phyloP scores from a whole-genome alignment of 805 yeast genomes.

The Lachancea lanzarotensis region DNA sequence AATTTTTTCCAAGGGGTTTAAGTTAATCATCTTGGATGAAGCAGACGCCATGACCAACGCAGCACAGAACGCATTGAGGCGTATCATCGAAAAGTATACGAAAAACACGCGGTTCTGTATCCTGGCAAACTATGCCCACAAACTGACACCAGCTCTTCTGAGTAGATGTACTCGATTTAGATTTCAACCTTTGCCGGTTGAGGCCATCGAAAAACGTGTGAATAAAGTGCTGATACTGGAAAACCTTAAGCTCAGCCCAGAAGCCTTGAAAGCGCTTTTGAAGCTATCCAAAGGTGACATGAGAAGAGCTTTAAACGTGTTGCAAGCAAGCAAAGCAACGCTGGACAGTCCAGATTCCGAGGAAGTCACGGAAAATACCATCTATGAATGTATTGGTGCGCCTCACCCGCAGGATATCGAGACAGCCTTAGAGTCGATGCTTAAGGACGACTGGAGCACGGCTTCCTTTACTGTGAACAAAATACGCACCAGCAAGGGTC shows the following conservation, averaged over 20 bases:
- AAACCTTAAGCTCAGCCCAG: conserved; percentile 46
- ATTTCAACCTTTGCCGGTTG: conserved; percentile 70
- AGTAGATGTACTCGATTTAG: conserved; percentile 95
- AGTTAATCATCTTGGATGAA: conserved; percentile 87
- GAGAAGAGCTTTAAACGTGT: conserved; percentile 88
- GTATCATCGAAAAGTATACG: conserved; percentile 83
- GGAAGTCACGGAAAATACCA: conserved; percentile 63
- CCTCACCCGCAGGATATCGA: conserved; percentile 87
- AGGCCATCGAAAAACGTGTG: conserved; percentile 64
- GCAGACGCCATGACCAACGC: conserved; percentile 92
- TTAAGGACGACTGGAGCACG: conserved; percentile 85
- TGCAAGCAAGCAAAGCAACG: conserved; percentile 91
- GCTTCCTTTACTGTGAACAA: conserved; percentile 60
- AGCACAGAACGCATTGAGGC: conserved; percentile 75
- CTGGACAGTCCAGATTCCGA: conserved; percentile 41
- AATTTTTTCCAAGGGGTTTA: conserved; percentile 80
- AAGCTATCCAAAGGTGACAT: conserved; percentile 86
- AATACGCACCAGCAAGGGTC: conserved; percentile 66
- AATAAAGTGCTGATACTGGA: conserved; percentile 66
- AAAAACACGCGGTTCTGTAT: conserved; percentile 94
- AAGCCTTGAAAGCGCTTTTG: conserved; percentile 62
- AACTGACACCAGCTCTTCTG: conserved; percentile 86
- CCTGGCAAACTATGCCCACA: conserved; percentile 92
- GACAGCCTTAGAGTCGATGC: conserved; percentile 63
- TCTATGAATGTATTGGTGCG: conserved; percentile 92